phyloP scores from a whole-genome alignment of 1,139 yeast species.

The Scheffersomyces parashehatae region DNA sequence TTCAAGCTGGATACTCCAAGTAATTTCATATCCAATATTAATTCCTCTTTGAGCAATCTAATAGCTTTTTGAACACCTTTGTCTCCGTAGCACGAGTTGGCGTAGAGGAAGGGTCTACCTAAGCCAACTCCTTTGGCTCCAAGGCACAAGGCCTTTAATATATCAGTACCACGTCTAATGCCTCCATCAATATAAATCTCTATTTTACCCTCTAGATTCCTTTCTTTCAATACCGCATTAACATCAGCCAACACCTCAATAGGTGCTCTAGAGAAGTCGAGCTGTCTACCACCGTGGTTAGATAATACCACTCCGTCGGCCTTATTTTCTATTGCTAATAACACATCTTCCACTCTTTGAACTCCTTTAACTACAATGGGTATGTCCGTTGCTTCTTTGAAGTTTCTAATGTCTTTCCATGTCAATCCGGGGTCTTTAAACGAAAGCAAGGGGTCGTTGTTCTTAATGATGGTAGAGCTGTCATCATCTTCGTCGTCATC shows the following conservation, averaged over 20 bases:
- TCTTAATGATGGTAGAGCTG: not conserved
- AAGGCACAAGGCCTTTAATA: conserved; percentile 53
- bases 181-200: conserved; percentile 58
- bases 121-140: conserved; percentile 61
- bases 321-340: conserved; percentile 45
- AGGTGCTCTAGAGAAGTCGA: conserved; percentile 51
- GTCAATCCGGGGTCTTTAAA: conserved; percentile 10
- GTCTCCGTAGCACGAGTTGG: conserved; percentile 53
- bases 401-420: conserved; percentile 5
- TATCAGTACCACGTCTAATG: conserved; percentile 55
- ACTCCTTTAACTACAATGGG: conserved; percentile 53
- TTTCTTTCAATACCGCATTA: conserved; percentile 37
- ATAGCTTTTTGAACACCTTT: conserved; percentile 47
- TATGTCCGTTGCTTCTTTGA: conserved; percentile 18
- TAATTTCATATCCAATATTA: conserved; percentile 47
- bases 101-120: conserved; percentile 51
- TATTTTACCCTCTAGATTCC: conserved; percentile 33
- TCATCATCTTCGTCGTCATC: conserved; percentile 4
- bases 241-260: conserved; percentile 51
- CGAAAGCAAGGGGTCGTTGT: conserved; percentile 4
- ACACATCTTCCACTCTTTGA: conserved; percentile 52
- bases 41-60: conserved; percentile 45
- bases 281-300: conserved; percentile 59
- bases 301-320: conserved; percentile 53
- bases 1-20: conserved; percentile 43